Conservation (phyloP, 768 basidiomycete species). For the Pulveroboletus ravenelii region DNA sequence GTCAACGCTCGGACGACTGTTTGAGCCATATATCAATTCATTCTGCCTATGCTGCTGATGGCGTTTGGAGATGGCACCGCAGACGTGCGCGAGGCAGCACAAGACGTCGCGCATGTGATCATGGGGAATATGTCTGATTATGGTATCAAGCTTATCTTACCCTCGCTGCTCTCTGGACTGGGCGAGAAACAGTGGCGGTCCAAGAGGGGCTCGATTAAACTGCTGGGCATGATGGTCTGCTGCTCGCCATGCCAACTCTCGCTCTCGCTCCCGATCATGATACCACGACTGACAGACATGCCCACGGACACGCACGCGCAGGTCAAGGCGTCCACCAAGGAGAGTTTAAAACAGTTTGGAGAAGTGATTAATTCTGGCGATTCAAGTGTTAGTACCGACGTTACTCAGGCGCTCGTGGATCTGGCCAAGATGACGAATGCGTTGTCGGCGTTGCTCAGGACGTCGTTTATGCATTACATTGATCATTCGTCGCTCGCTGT, state of each 20-base stretch:
- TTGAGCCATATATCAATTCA: constrained; percentile 89
- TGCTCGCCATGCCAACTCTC: constrained; percentile 95
- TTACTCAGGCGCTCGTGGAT: constrained; percentile 92
- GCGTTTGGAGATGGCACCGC: constrained; percentile 81
- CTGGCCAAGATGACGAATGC: constrained; percentile 87
- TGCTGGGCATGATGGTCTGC: constrained; percentile 98
- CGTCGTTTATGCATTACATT: constrained; percentile 96
- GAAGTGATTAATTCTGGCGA: constrained; percentile 96
- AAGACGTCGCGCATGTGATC: constrained; percentile 87
- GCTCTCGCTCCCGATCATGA: constrained; percentile 90
- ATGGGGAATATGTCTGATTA: constrained; percentile 95
- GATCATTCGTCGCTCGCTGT: constrained; percentile 94
- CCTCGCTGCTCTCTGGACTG: constrained; percentile 80
- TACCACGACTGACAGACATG: constrained; percentile 91
- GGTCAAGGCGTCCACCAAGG: constrained; percentile 88
- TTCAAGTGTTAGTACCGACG: constrained; percentile 82
- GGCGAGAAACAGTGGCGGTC: constrained; percentile 99
- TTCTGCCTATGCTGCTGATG: constrained; percentile 76
- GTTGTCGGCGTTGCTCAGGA: constrained; percentile 80
- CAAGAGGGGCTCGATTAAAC: constrained; percentile 94
- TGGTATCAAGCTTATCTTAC: constrained; percentile 92
- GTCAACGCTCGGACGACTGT: constrained; percentile 77
- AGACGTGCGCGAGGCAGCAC: constrained; percentile 91
- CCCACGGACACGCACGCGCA: constrained; percentile 97
- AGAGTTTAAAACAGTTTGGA: constrained; percentile 94